phyloP scores from a whole-genome alignment of 352 stramenopile species.

The Elongisporangium undulatum region DNA sequence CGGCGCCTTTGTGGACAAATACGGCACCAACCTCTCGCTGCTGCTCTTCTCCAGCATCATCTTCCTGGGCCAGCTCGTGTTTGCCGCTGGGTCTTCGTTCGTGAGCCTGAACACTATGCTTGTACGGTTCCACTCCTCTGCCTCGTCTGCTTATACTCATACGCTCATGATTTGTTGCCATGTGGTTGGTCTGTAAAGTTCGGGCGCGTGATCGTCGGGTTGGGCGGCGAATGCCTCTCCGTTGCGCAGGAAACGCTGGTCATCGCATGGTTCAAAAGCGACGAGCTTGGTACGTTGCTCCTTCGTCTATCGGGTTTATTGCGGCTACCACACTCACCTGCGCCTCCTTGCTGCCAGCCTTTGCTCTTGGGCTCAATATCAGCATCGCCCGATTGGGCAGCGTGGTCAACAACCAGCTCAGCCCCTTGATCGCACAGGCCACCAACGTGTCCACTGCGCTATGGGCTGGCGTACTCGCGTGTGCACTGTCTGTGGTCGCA shows the following conservation, averaged over 20 bases:
- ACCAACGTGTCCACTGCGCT: not conserved
- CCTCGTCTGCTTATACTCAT: not conserved
- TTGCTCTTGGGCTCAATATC: constrained; percentile 9
- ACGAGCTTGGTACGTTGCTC: constrained; percentile 24
- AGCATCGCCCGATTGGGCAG: not conserved
- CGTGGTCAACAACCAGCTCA: not conserved
- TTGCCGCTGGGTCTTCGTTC: constrained; percentile 29
- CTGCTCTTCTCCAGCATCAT: constrained; percentile 17
- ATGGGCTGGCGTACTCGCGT: not conserved
- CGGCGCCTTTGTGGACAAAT: constrained; percentile 44
- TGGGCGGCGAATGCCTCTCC: constrained; percentile 57
- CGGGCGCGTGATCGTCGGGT: constrained; percentile 53
- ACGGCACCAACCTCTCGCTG: constrained; percentile 31
- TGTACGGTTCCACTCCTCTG: not conserved
- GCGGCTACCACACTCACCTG: not conserved
- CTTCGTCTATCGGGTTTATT: not conserved
- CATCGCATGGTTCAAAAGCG: constrained; percentile 49
- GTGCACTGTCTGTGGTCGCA: not conserved
- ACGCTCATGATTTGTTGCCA: constrained; percentile 23
- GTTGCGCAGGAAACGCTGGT: constrained; percentile 54
- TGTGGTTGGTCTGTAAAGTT: constrained; percentile 32
- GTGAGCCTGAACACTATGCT: constrained; percentile 14
- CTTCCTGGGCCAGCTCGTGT: constrained; percentile 32
- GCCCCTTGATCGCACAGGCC: not conserved
- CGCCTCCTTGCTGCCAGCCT: constrained; percentile 1